phyloP scores from a whole-genome alignment of 768 basidiomycete genomes.

The Hygrophoropsis aurantiaca region DNA sequence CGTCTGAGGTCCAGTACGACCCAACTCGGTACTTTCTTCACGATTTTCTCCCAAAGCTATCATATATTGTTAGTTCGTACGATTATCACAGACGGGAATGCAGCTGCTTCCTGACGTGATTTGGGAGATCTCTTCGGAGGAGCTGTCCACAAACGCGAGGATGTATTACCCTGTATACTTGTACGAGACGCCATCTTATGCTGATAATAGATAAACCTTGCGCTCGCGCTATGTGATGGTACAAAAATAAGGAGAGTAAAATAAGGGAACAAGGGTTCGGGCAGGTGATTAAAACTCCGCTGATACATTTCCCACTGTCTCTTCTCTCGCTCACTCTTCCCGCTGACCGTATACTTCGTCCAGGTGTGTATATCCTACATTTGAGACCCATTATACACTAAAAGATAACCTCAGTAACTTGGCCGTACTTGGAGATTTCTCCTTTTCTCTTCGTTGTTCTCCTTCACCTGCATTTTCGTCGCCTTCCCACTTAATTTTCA shows the following conservation, averaged over 20 bases:
- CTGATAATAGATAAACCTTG: slow-evolving; percentile 7
- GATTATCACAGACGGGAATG: too few species aligned
- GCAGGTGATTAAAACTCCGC: slow-evolving; percentile 43
- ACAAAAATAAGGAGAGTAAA: neutral
- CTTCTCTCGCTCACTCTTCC: slow-evolving; percentile 11
- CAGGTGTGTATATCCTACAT: too few species aligned
- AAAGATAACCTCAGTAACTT: neutral
- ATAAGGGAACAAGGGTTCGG: slow-evolving; percentile 9
- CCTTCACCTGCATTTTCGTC: slow-evolving; percentile 10
- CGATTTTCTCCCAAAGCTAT: too few species aligned
- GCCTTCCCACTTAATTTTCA: slow-evolving; percentile 19
- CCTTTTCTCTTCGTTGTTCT: neutral
- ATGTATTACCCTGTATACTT: too few species aligned
- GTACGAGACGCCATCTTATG: too few species aligned
- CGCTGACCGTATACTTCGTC: neutral
- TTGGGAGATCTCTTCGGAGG: too few species aligned
- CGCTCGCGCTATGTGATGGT: slow-evolving; percentile 1
- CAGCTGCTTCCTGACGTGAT: too few species aligned
- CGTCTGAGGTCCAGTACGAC: too few species aligned
- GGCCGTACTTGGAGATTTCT: too few species aligned
- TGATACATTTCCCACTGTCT: slow-evolving; percentile 26
- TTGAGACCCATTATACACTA: slow-evolving; percentile 9
- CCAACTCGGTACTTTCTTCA: too few species aligned
- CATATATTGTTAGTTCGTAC: too few species aligned
- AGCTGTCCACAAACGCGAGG: slow-evolving; percentile 1